Evolutionary conservation across 2,329 filamentous ascomycete species (phyloP).

Genomic region (Akanthomyces uredinophilus): DNA sequence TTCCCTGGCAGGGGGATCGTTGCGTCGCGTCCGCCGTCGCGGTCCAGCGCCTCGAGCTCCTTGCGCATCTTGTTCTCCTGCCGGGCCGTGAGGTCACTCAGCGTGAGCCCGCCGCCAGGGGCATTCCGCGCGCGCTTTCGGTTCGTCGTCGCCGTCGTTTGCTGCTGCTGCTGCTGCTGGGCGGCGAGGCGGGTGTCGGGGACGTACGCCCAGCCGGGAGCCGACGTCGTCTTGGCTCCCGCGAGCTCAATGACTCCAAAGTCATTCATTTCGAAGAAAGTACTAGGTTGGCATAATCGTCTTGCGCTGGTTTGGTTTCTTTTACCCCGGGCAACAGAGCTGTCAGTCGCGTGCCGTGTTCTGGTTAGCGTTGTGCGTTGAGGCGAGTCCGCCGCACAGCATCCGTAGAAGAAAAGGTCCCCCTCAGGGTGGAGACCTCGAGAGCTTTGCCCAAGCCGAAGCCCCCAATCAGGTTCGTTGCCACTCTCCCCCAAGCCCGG

Average conservation of each 20-base stretch:
- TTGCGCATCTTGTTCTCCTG: conserved; percentile 78
- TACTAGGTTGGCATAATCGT: not conserved
- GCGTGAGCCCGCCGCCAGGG: conserved; percentile 40
- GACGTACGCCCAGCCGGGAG: conserved; percentile 90
- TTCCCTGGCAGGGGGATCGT: conserved; percentile 64
- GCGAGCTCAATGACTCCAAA: conserved; percentile 81
- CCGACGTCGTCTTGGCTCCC: conserved; percentile 59
- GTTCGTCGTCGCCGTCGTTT: conserved; percentile 41
- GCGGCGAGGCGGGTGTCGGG: conserved; percentile 61
- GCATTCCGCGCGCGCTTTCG: conserved; percentile 68
- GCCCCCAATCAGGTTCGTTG: conserved; percentile 17
- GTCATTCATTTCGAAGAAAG: conserved; percentile 48
- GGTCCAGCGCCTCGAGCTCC: conserved; percentile 76
- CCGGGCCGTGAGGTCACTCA: conserved; percentile 68
- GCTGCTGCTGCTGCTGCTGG: conserved; percentile 36
- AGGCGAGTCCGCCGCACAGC: not conserved
- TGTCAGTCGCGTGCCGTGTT: not conserved
- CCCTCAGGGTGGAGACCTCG: not conserved
- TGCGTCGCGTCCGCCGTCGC: conserved; percentile 69
- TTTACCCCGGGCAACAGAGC: not conserved
- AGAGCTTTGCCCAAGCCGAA: not conserved
- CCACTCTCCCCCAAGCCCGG: conserved; percentile 3
- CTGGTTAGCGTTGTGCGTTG: not conserved
- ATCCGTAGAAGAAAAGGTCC: not conserved
- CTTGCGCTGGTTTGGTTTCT: not conserved